Evolutionary conservation across 495 filamentous ascomycete species (phyloP).

Genomic region (Chaetomium fimeti): DNA sequence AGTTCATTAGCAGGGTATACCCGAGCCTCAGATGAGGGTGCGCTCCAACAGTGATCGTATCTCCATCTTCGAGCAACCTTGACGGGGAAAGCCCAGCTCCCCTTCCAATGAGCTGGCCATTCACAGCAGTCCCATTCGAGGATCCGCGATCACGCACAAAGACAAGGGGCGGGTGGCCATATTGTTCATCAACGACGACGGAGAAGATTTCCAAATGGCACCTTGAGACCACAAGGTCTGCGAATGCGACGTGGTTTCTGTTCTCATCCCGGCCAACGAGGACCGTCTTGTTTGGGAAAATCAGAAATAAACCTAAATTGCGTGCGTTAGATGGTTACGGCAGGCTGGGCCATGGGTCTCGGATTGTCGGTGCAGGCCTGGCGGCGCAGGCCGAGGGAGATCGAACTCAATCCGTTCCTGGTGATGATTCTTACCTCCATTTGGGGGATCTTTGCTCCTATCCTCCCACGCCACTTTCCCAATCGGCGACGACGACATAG

Average conservation of each 20-base stretch:
- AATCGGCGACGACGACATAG: constrained; percentile 13
- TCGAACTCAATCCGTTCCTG: background rate
- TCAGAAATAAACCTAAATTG: constrained; percentile 20
- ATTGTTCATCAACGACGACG: constrained; percentile 47
- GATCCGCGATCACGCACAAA: constrained; percentile 62
- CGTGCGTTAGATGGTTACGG: constrained; percentile 1
- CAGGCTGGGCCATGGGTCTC: background rate
- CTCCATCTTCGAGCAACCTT: constrained; percentile 56
- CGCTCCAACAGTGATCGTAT: constrained; percentile 48
- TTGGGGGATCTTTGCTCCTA: constrained; percentile 16
- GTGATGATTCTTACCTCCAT: constrained; percentile 17
- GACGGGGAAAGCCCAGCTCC: constrained; percentile 31
- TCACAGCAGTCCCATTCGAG: constrained; percentile 56
- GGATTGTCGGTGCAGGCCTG: background rate
- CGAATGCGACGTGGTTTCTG: constrained; percentile 44
- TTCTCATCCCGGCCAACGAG: constrained; percentile 37
- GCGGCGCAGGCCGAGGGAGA: background rate
- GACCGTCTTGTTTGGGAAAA: constrained; percentile 35
- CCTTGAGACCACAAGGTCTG: constrained; percentile 52
- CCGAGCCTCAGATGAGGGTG: constrained; percentile 34
- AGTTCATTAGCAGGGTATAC: constrained; percentile 28
- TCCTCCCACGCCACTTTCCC: constrained; percentile 24
- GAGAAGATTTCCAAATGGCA: constrained; percentile 63
- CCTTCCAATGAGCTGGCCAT: constrained; percentile 46
- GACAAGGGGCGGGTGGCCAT: constrained; percentile 48